Base-by-base conservation (phyloP, 345 rosid genomes). In the Trapa incisa region DNA sequence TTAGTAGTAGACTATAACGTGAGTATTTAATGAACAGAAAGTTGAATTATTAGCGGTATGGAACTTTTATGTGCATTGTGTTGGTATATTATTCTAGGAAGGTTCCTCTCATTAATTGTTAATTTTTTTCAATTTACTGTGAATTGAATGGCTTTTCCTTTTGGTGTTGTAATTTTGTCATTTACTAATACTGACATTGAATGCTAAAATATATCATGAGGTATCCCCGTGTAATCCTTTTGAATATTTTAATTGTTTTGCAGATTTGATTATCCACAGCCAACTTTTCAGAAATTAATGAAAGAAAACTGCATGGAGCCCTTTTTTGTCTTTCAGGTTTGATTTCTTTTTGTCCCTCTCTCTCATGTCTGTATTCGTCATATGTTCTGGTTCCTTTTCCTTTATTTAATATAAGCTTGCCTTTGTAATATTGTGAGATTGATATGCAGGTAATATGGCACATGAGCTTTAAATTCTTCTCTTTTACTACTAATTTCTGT, bases 241-340 rank as follows among this genome's bases (percentile, higher is more conserved):
- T 38, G 16, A 64, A 17, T 17, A 29, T 33, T 64, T 38, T 64
- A 39, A 15, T 22, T 65, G 47, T 53, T 22, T 45, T 84, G 76
- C 82, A 95, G 99, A 70, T 95, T 95, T 78, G 99, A 95, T 76
- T 91, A 95, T 83, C 97, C 99, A 0, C 96, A 95, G 74, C 96
- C 99, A 48, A 91, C 99, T 45, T 95, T 95, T 86, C 96, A 82
- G 81, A 91, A 91, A 75, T 83, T 95, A 76, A 85, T 95, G 96
- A 95, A 91, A 79, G 99, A 95, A 81, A 89, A 95, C 72, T 87
- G 96, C 83, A 89, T 82, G 91, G 99, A 89, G 72, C 99, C 99
- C 10, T 95, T 95, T 77, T 95, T 95, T 73, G 99, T 95, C 54
- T 95, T 95, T 83, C 99, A 95, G 97, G 99, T 95, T 71, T 74